A percentile compares a stretch with the other conserved stretches of the same genome.
These are phyloP conservation scores for Colletotrichum simmondsii DNA, from an alignment of 2,329 filamentous ascomycete genomes.

Conservation along the genomic window DNA sequence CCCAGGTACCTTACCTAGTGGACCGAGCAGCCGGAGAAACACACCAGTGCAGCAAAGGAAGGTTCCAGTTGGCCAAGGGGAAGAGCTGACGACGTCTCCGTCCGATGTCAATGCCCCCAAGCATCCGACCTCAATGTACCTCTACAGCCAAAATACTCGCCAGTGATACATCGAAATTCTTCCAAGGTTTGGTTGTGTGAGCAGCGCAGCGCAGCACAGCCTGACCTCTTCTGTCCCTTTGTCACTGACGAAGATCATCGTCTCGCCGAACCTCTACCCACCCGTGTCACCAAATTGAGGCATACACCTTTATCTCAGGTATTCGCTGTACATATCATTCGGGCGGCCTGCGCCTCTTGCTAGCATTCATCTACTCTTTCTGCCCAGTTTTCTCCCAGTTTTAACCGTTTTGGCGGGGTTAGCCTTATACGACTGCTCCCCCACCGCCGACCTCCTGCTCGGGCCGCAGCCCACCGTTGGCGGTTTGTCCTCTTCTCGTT, in stretches of 20 bases:
- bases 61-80: constrained; percentile 28
- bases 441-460: constrained; percentile 27
- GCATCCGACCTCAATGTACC: constrained; percentile 4
- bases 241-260: constrained; percentile 14
- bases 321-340: constrained; percentile 22
- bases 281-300: neutral
- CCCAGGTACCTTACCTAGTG: constrained; percentile 7
- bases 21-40: constrained; percentile 34
- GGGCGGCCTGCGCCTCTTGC: constrained; percentile 29
- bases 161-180: neutral
- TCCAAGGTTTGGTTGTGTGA: neutral
- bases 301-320: constrained; percentile 6
- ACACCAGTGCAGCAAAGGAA: constrained; percentile 27
- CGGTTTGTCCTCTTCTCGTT: constrained; percentile 23
- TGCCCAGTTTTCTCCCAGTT: constrained; percentile 24
- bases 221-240: constrained; percentile 4
- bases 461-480: constrained; percentile 27
- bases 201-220: constrained; percentile 1
- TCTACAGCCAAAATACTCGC: neutral
- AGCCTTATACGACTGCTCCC: constrained; percentile 27
- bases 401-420: constrained; percentile 33
- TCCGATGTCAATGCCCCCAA: constrained; percentile 29
- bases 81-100: constrained; percentile 35
- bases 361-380: constrained; percentile 20
- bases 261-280: constrained; percentile 8